Evolutionary conservation across 2,329 filamentous ascomycete species (phyloP).

Genomic region (Dothistroma septosporum): DNA sequence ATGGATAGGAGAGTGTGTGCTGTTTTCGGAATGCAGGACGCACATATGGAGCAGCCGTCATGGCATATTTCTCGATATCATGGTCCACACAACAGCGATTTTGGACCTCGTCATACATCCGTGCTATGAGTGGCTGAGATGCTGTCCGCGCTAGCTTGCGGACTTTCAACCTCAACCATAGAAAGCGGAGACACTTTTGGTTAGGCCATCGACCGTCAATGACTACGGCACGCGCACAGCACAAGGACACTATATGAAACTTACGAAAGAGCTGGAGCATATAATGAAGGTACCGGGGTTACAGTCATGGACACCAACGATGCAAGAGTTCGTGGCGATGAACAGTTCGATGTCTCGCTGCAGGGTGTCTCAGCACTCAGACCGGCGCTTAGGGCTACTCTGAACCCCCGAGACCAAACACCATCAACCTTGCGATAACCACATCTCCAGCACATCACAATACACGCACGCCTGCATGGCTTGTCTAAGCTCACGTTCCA

Average conservation of each 20-base stretch:
- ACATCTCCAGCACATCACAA: background rate
- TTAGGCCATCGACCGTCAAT: background rate
- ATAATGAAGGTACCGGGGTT: background rate
- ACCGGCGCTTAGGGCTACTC: background rate
- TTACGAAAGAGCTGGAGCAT: background rate
- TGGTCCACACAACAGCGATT: no score
- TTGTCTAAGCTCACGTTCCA: background rate
- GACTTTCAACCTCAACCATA: background rate
- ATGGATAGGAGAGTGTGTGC: no score
- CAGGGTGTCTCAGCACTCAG: background rate
- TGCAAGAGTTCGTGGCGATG: background rate
- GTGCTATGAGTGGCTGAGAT: background rate
- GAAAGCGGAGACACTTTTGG: background rate
- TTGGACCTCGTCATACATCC: no score
- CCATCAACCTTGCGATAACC: background rate
- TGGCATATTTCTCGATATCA: no score
- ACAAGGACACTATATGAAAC: background rate
- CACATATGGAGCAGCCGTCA: no score
- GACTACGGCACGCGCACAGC: background rate
- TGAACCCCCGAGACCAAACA: background rate
- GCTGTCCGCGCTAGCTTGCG: background rate
- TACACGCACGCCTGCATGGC: background rate
- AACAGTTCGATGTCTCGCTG: background rate
- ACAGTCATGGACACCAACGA: background rate
- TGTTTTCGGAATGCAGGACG: no score